These are phyloP conservation scores for Dothideomycetes sp. DNA, from an alignment of 2,329 filamentous ascomycete genomes.

Conservation along the genomic window DNA sequence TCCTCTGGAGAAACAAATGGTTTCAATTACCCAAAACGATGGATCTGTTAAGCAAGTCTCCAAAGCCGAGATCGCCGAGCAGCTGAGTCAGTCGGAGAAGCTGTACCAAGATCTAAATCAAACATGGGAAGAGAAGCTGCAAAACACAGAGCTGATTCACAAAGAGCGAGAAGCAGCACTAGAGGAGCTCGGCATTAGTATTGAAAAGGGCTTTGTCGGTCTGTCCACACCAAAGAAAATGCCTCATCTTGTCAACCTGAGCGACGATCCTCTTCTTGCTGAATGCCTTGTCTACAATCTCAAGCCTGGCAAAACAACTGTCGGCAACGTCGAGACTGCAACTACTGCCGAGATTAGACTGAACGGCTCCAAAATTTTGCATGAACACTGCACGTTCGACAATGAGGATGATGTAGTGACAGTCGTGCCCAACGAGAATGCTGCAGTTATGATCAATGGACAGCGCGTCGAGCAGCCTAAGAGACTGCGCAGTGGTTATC, in stretches of 20 bases:
- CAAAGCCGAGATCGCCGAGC: constrained; percentile 95
- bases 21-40: constrained; percentile 81
- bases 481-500: constrained; percentile 80
- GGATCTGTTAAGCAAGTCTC: constrained; percentile 89
- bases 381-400: constrained; percentile 89
- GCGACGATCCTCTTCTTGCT: constrained; percentile 68
- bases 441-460: constrained; percentile 96
- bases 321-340: constrained; percentile 85
- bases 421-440: constrained; percentile 78
- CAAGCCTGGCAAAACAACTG: constrained; percentile 87
- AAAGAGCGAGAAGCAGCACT: constrained; percentile 91
- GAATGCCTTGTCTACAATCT: constrained; percentile 98
- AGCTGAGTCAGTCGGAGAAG: constrained; percentile 93
- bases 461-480: constrained; percentile 78
- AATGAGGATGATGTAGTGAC: constrained; percentile 91
- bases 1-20: constrained; percentile 88
- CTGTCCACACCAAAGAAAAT: constrained; percentile 97
- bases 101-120: constrained; percentile 92
- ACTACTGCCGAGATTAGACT: constrained; percentile 80
- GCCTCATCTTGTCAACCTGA: constrained; percentile 96
- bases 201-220: constrained; percentile 95
- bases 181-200: constrained; percentile 95
- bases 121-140: constrained; percentile 95
- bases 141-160: constrained; percentile 93
- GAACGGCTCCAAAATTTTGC: constrained; percentile 85